Percentiles rank a stretch among this genome's conserved stretches.
These are phyloP conservation scores for Penicillium sp. DNA, from an alignment of 2,329 filamentous ascomycete genomes.

Conservation along the genomic window DNA sequence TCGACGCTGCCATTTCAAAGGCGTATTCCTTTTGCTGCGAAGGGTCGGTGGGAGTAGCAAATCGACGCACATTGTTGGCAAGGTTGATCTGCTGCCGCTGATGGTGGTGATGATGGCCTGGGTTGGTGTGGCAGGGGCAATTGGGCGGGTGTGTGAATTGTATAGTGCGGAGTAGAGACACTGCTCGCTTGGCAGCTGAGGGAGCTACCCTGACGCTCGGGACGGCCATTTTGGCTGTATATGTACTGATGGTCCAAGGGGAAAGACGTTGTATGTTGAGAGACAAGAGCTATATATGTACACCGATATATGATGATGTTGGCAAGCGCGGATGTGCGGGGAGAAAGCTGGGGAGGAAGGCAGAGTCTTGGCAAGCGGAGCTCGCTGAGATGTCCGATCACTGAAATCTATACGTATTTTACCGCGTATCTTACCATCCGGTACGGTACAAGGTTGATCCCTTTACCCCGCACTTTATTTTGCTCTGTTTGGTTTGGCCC, in stretches of 20 bases:
- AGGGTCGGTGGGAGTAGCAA: slow-evolving; percentile 73
- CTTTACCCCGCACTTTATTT: not conserved
- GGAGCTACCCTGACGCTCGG: slow-evolving; percentile 43
- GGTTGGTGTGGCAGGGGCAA: slow-evolving; percentile 92
- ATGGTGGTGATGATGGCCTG: slow-evolving; percentile 70
- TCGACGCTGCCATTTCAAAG: slow-evolving; percentile 96
- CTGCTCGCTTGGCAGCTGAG: slow-evolving; percentile 43
- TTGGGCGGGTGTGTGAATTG: slow-evolving; percentile 83
- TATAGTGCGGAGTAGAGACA: slow-evolving; percentile 74
- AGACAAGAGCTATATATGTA: not conserved
- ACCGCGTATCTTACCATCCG: not conserved
- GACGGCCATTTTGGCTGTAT: slow-evolving; percentile 28
- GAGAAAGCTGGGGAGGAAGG: not conserved
- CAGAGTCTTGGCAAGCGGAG: not conserved
- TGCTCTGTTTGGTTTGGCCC: not conserved
- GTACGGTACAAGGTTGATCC: not conserved
- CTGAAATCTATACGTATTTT: not conserved
- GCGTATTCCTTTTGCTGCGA: slow-evolving; percentile 87
- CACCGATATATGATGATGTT: no score
- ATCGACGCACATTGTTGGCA: slow-evolving; percentile 53
- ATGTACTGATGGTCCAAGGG: not conserved
- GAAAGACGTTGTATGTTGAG: not conserved
- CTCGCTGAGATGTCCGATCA: slow-evolving; percentile 5
- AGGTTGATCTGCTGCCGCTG: slow-evolving; percentile 41
- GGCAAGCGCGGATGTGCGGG: not conserved